These are phyloP conservation scores for Neonectria faginata DNA, from an alignment of 2,329 filamentous ascomycete genomes.

Conservation along the genomic window DNA sequence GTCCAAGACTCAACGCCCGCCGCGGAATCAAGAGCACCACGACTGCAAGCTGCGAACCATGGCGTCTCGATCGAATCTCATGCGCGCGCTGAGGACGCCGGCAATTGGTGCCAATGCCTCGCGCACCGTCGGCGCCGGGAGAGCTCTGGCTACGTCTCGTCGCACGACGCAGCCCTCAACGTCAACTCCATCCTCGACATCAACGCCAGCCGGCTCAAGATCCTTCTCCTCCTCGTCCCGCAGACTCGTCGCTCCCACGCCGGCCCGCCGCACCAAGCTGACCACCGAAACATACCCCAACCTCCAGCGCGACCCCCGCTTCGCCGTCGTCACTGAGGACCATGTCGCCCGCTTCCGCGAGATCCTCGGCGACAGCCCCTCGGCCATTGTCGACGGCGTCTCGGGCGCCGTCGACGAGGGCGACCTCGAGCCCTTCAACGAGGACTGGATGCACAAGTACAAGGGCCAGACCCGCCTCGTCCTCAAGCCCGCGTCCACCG, in stretches of 20 bases:
- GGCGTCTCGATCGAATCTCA: constrained; percentile 44
- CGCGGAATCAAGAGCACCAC: neutral
- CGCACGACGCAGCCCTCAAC: neutral
- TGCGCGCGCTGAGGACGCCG: constrained; percentile 43
- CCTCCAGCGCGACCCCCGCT: constrained; percentile 82
- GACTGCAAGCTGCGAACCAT: constrained; percentile 27
- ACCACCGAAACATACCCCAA: constrained; percentile 89
- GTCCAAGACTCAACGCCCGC: neutral
- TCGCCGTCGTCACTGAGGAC: constrained; percentile 77
- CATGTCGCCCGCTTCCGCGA: constrained; percentile 87
- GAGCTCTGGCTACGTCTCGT: neutral
- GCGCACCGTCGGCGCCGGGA: constrained; percentile 8
- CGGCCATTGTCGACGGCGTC: constrained; percentile 86
- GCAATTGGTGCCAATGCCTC: constrained; percentile 19
- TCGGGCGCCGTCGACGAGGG: constrained; percentile 73
- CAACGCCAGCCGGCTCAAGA: constrained; percentile 30
- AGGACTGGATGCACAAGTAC: constrained; percentile 99
- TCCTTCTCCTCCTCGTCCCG: constrained; percentile 48
- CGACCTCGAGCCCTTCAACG: constrained; percentile 92
- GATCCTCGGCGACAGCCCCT: constrained; percentile 77
- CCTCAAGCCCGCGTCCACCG: constrained; percentile 83
- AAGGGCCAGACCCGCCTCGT: constrained; percentile 89
- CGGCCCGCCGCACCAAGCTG: constrained; percentile 64
- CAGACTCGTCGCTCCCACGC: constrained; percentile 43
- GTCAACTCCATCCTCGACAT: constrained; percentile 15